These are phyloP conservation scores for Porphyrellus cyaneotinctus DNA, from an alignment of 768 basidiomycete genomes.

Conservation along the genomic window DNA sequence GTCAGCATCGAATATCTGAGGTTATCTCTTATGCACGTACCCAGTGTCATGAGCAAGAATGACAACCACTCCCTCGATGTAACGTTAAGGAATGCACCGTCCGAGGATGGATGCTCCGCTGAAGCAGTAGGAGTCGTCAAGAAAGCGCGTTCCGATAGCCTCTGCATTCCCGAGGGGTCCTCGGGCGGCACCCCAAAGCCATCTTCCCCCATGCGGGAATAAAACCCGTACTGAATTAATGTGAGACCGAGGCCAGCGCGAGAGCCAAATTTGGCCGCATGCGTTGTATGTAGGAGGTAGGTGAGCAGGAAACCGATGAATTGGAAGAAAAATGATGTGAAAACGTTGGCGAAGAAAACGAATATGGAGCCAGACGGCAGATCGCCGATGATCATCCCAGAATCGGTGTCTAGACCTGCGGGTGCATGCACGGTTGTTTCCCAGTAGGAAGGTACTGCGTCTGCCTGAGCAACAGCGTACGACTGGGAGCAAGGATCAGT, in stretches of 20 bases:
- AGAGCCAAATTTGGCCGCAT: constrained; percentile 91
- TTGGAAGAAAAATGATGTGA: constrained; percentile 95
- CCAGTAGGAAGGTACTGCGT: constrained; percentile 94
- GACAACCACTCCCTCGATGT: constrained; percentile 83
- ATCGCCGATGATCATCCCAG: constrained; percentile 85
- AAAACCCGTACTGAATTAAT: constrained; percentile 88
- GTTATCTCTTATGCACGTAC: constrained; percentile 32
- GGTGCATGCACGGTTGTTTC: constrained; percentile 93
- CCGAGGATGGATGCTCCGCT: constrained; percentile 19
- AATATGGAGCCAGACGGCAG: constrained; percentile 78
- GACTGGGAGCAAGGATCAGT: constrained; percentile 42
- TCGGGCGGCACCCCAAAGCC: constrained; percentile 25
- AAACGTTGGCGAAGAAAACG: constrained; percentile 71
- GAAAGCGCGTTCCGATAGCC: constrained; percentile 18
- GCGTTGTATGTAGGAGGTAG: constrained; percentile 86
- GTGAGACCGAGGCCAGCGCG: constrained; percentile 95
- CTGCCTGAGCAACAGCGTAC: constrained; percentile 82
- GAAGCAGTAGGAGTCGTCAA: constrained; percentile 21
- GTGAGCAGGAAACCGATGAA: constrained; percentile 92
- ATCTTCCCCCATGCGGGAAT: constrained; percentile 44
- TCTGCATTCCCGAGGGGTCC: constrained; percentile 13
- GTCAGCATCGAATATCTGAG: not conserved
- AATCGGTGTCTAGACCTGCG: constrained; percentile 40
- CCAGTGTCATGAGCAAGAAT: constrained; percentile 88
- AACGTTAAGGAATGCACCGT: constrained; percentile 29